A percentile compares a stretch with the other conserved stretches of the same genome.
Conservation (phyloP, 2,329 filamentous ascomycete species). For the Calonectria hawksworthii region DNA sequence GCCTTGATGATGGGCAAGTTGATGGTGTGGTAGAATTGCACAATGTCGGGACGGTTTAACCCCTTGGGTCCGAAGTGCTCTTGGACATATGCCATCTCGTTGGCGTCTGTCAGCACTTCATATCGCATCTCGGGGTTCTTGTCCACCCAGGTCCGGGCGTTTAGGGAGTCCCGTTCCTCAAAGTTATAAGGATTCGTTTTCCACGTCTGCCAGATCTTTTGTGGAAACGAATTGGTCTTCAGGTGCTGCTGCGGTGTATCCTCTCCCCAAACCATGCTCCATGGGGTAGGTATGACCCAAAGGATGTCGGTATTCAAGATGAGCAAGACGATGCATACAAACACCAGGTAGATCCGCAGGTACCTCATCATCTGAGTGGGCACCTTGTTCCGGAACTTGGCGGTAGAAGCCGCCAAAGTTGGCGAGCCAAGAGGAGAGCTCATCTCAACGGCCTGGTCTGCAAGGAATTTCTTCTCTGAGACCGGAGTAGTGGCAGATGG, state of each 20-base stretch:
- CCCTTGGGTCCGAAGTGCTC: slow-evolving; percentile 75
- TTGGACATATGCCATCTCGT: slow-evolving; percentile 77
- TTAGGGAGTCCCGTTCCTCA: slow-evolving; percentile 72
- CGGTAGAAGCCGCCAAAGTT: slow-evolving; percentile 54
- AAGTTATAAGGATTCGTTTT: slow-evolving; percentile 78
- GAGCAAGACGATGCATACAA: slow-evolving; percentile 60
- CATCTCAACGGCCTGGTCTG: slow-evolving; percentile 35
- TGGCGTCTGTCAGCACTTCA: slow-evolving; percentile 78
- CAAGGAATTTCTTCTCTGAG: slow-evolving; percentile 21
- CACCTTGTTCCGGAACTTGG: slow-evolving; percentile 52
- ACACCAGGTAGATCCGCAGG: slow-evolving; percentile 61
- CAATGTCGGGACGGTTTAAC: slow-evolving; percentile 76
- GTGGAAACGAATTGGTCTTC: slow-evolving; percentile 63
- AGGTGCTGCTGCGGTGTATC: slow-evolving; percentile 16
- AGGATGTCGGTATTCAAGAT: slow-evolving; percentile 61
- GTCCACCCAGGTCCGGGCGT: slow-evolving; percentile 74
- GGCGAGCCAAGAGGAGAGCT: slow-evolving; percentile 54
- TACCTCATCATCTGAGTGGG: slow-evolving; percentile 64
- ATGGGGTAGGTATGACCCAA: slow-evolving; percentile 45
- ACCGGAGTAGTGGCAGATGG: slow-evolving; percentile 34
- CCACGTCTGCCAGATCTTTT: slow-evolving; percentile 85
- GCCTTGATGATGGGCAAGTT: slow-evolving; percentile 75
- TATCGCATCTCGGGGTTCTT: slow-evolving; percentile 78
- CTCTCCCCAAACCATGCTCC: slow-evolving; percentile 32
- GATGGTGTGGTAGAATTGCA: slow-evolving; percentile 71